Percentiles rank a stretch among this genome's conserved stretches.
Conservation (phyloP, 2,329 filamentous ascomycete species). For the Cladophialophora yegresii region DNA sequence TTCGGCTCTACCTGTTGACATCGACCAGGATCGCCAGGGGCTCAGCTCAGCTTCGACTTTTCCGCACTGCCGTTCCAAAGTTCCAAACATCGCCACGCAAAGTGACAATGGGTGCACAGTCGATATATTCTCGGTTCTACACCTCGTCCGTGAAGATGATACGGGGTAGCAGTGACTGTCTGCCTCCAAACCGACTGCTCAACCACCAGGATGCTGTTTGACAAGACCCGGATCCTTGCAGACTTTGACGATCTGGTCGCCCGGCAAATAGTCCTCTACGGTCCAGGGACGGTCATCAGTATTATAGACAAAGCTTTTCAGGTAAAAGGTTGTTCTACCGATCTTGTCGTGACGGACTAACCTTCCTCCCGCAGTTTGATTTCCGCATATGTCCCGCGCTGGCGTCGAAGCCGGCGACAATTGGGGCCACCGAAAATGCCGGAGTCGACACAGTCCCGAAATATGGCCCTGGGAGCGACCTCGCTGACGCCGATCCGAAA, state of each 20-base stretch:
- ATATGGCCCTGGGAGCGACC: slow-evolving; percentile 33
- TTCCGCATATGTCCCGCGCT: slow-evolving; percentile 13
- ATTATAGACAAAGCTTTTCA: background rate
- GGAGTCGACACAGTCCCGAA: slow-evolving; percentile 3
- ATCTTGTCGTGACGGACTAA: background rate
- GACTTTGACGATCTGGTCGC: slow-evolving; percentile 12
- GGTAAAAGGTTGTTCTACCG: background rate
- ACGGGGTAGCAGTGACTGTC: background rate
- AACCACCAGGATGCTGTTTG: background rate
- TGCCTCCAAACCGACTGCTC: background rate
- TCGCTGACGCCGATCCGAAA: slow-evolving; percentile 34
- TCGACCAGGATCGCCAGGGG: background rate
- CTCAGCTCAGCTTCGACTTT: background rate
- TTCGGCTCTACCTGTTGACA: background rate
- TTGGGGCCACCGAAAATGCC: background rate
- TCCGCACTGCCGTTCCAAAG: background rate
- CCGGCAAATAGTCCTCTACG: slow-evolving; percentile 10
- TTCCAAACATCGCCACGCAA: background rate
- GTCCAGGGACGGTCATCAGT: background rate
- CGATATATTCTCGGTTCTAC: background rate
- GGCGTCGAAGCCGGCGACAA: slow-evolving; percentile 8
- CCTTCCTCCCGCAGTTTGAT: background rate
- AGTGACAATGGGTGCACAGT: background rate
- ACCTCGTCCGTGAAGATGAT: background rate
- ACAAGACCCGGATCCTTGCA: slow-evolving; percentile 1